Evolutionary conservation across 345 rosid genomes (phyloP).

Genomic region (Euphorbia pulcherrima): DNA sequence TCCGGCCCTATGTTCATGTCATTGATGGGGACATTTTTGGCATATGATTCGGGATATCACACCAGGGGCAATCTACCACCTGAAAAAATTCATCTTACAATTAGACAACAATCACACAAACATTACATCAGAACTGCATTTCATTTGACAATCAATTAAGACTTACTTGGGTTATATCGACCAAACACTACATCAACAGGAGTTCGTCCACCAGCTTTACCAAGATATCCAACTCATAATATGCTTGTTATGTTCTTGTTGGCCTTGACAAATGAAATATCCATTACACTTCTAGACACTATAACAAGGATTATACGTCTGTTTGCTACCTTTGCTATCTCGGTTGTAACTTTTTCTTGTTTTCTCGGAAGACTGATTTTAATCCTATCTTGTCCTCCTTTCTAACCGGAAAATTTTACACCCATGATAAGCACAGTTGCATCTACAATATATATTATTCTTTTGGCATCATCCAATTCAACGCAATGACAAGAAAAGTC

Average conservation of each 20-base stretch:
- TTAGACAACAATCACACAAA: no score
- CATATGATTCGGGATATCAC: conserved; percentile 42
- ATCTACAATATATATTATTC: no score
- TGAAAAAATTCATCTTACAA: background rate
- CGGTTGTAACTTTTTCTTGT: conserved; percentile 47
- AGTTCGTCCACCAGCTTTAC: conserved; percentile 62
- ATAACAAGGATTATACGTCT: conserved; percentile 58
- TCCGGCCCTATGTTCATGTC: conserved; percentile 49
- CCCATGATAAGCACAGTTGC: no score
- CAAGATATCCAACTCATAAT: conserved; percentile 72
- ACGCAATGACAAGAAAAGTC: no score
- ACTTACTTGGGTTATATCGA: conserved; percentile 44
- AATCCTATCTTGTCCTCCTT: conserved; percentile 27
- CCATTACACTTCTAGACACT: conserved; percentile 53
- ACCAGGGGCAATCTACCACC: conserved; percentile 59
- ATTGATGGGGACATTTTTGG: conserved; percentile 43
- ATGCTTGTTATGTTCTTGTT: conserved; percentile 34
- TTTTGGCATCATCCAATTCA: no score
- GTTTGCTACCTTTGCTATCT: conserved; percentile 39
- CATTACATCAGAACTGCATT: no score
- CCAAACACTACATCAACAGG: conserved; percentile 64
- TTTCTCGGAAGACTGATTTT: conserved; percentile 52
- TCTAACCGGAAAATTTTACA: background rate
- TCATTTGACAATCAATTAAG: no score
- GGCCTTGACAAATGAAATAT: conserved; percentile 40